Percentiles rank a stretch among this genome's conserved stretches.
Conservation (phyloP, 139 green algal genomes). For the Micromonas commoda region DNA sequence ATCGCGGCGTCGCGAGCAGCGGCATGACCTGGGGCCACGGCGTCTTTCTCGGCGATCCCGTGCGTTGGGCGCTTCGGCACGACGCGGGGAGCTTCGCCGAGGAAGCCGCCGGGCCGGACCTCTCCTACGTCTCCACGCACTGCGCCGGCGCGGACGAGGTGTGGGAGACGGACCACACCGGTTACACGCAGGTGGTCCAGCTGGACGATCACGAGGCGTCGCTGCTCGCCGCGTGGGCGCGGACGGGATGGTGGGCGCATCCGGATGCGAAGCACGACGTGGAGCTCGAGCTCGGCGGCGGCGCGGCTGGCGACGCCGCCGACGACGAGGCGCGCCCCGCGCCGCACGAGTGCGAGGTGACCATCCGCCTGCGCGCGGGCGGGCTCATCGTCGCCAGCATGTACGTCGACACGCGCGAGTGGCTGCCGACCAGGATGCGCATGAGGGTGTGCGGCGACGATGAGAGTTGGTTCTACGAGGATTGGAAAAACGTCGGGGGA, state of each 20-base stretch:
- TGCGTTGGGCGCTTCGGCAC: neutral
- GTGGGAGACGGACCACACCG: conserved; percentile 23
- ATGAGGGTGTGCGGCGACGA: conserved; percentile 32
- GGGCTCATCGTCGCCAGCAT: conserved; percentile 19
- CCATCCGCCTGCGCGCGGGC: neutral
- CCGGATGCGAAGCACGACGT: neutral
- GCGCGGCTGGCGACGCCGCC: neutral
- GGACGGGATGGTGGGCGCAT: conserved; percentile 26
- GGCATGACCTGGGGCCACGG: neutral
- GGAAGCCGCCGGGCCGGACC: neutral
- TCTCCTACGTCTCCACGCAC: neutral
- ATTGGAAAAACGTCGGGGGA: conserved; percentile 10
- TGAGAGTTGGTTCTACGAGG: conserved; percentile 26
- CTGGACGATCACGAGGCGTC: conserved; percentile 28
- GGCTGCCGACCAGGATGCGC: neutral
- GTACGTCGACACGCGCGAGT: conserved; percentile 15
- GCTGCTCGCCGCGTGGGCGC: conserved; percentile 33
- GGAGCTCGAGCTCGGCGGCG: neutral
- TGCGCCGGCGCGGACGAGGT: neutral
- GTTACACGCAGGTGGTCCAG: conserved; percentile 12
- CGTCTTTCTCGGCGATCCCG: neutral
- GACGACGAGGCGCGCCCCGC: neutral
- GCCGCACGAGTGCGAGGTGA: neutral
- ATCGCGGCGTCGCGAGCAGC: neutral
- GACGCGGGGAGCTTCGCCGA: conserved; percentile 1